Percentiles rank a stretch among this genome's conserved stretches.
Evolutionary conservation across 2,329 filamentous ascomycete genomes (phyloP).

Genomic region (Bipolaris bicolor): DNA sequence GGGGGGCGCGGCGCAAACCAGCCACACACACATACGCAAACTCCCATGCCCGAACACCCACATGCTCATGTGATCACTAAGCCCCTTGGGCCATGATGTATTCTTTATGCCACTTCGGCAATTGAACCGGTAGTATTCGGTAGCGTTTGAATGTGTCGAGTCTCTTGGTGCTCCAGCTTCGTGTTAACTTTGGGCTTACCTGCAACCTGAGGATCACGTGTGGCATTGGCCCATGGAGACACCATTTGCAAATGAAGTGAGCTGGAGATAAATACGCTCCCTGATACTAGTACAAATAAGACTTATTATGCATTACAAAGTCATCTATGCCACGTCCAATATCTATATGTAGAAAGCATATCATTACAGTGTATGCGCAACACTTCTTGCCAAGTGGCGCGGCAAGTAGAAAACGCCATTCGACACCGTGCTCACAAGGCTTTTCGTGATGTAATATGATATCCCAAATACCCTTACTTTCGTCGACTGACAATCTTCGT

Average conservation of each 20-base stretch:
- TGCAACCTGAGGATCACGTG: background rate
- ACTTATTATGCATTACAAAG: conserved; percentile 9
- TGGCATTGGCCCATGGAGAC: background rate
- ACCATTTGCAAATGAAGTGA: background rate
- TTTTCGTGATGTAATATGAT: background rate
- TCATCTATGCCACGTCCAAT: background rate
- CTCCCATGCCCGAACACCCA: background rate
- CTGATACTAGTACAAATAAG: background rate
- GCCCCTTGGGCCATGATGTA: background rate
- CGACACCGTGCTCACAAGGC: background rate
- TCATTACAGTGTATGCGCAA: background rate
- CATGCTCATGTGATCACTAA: background rate
- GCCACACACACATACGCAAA: conserved; percentile 3
- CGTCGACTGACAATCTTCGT: conserved; percentile 80
- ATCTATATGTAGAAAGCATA: conserved; percentile 6
- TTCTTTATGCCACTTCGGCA: background rate
- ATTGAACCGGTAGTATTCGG: background rate
- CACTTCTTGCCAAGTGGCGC: background rate
- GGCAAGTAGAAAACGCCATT: conserved; percentile 7
- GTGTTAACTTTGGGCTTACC: background rate
- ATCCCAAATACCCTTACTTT: conserved; percentile 37
- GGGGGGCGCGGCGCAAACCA: background rate
- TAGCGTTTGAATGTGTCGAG: background rate
- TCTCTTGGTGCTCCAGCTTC: background rate
- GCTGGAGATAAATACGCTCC: background rate